phyloP scores from a whole-genome alignment of 2,329 filamentous ascomycete species.

The Arthrobotrys pseudoclavata region DNA sequence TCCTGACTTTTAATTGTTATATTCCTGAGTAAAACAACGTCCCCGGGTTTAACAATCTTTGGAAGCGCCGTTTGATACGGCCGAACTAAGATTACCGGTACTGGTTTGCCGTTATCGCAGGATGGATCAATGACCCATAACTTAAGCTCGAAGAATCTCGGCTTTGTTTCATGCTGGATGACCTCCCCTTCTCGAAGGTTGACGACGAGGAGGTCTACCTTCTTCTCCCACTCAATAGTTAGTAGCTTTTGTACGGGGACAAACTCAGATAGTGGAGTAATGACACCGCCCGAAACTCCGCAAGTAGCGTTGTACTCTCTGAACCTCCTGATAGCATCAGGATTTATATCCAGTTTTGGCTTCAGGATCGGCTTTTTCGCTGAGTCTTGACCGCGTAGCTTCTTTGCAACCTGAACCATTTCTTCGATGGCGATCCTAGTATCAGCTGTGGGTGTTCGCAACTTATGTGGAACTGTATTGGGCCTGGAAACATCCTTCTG shows the following conservation, averaged over 20 bases:
- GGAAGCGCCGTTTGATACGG: slow-evolving; percentile 62
- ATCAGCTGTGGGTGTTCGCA: slow-evolving; percentile 15
- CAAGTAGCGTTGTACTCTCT: slow-evolving; percentile 30
- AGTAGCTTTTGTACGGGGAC: slow-evolving; percentile 58
- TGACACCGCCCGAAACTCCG: slow-evolving; percentile 30
- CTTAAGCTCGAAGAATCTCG: slow-evolving; percentile 61
- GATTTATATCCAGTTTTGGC: slow-evolving; percentile 26
- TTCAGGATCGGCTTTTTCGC: slow-evolving; percentile 31
- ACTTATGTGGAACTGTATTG: slow-evolving; percentile 20
- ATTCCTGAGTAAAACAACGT: slow-evolving; percentile 61
- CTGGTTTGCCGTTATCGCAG: slow-evolving; percentile 49
- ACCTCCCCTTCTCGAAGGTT: slow-evolving; percentile 58
- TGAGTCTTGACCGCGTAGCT: slow-evolving; percentile 4
- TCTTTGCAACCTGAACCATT: slow-evolving; percentile 20
- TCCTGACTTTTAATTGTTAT: slow-evolving; percentile 60
- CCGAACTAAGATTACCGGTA: slow-evolving; percentile 60
- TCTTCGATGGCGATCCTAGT: slow-evolving; percentile 16
- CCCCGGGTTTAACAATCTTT: slow-evolving; percentile 60
- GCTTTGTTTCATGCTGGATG: slow-evolving; percentile 55
- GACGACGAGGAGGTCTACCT: slow-evolving; percentile 62
- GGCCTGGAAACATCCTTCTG: not conserved
- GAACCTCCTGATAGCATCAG: slow-evolving; percentile 33
- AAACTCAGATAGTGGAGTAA: slow-evolving; percentile 62
- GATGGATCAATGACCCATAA: slow-evolving; percentile 63
- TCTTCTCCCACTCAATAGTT: slow-evolving; percentile 60